These are phyloP conservation scores for Vaccinium darrowii DNA, from an alignment of 148 eudicot species.

Conservation along the genomic window DNA sequence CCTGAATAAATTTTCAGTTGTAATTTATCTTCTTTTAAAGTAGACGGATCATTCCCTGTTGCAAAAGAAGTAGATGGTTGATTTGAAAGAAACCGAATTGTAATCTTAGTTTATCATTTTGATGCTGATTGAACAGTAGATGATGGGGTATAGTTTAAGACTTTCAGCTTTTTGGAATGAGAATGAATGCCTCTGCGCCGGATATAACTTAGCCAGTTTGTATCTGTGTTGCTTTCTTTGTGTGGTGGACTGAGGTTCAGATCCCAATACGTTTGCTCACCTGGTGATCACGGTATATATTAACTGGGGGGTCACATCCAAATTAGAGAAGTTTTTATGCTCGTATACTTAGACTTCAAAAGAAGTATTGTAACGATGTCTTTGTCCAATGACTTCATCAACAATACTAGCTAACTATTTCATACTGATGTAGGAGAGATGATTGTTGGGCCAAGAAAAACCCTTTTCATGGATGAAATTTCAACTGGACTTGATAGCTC, in stretches of 20 bases:
- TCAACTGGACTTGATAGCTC: constrained; percentile 91
- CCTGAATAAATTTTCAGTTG: not conserved
- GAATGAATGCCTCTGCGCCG: not conserved
- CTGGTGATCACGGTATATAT: not conserved
- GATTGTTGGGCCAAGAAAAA: constrained; percentile 86
- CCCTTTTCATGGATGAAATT: constrained; percentile 91
- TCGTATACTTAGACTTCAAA: not conserved
- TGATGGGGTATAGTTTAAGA: not conserved
- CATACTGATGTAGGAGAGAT: constrained; percentile 64
- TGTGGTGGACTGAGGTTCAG: not conserved
- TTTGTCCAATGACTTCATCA: not conserved
- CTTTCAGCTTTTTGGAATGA: not conserved
- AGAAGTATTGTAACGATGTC: not conserved
- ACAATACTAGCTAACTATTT: not conserved
- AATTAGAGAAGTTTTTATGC: not conserved
- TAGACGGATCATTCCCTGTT: not conserved
- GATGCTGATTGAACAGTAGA: not conserved
- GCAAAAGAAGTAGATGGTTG: not conserved
- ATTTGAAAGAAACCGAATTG: not conserved
- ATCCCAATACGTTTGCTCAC: not conserved
- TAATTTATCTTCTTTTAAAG: not conserved
- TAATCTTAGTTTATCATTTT: not conserved
- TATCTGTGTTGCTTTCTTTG: not conserved
- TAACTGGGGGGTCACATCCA: not conserved
- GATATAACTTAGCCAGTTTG: not conserved